Conservation (phyloP, 2,329 filamentous ascomycete genomes). For the Madurella fahalii region DNA sequence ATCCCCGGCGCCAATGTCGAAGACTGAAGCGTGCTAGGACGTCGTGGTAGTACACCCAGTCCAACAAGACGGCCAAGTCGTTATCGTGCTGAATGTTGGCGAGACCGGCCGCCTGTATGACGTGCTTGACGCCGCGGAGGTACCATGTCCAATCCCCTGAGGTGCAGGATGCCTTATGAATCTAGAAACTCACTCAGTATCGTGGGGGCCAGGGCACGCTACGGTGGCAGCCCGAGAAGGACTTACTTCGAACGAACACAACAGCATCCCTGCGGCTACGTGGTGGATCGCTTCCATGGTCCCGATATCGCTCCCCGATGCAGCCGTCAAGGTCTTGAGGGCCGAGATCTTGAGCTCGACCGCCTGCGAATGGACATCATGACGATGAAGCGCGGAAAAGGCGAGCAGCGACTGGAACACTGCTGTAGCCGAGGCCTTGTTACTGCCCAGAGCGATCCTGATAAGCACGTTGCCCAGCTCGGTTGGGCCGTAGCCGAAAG, state of each 20-base stretch:
- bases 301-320: conserved; percentile 5
- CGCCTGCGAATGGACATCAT: conserved; percentile 20
- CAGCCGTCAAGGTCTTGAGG: conserved; percentile 14
- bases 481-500: conserved; percentile 20
- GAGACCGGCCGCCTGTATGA: conserved; percentile 17
- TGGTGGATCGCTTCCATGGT: conserved; percentile 25
- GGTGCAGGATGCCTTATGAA: conserved; percentile 17
- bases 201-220: no score
- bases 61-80: conserved; percentile 23
- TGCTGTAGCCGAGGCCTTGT: conserved; percentile 16
- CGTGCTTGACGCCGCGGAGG: conserved; percentile 18
- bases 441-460: conserved; percentile 20
- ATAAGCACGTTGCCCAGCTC: conserved; percentile 22
- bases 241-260: conserved; percentile 26
- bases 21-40: conserved; percentile 28
- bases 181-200: conserved; percentile 1
- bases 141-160: conserved; percentile 16
- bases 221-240: neutral
- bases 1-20: conserved; percentile 24
- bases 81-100: conserved; percentile 5
- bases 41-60: conserved; percentile 31
- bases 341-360: conserved; percentile 24
- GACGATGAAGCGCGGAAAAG: conserved; percentile 22
- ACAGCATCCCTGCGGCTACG: conserved; percentile 26
- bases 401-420: conserved; percentile 23